Base-by-base conservation (phyloP, 108 stramenopile species). In the Schizochytrium sp. region DNA sequence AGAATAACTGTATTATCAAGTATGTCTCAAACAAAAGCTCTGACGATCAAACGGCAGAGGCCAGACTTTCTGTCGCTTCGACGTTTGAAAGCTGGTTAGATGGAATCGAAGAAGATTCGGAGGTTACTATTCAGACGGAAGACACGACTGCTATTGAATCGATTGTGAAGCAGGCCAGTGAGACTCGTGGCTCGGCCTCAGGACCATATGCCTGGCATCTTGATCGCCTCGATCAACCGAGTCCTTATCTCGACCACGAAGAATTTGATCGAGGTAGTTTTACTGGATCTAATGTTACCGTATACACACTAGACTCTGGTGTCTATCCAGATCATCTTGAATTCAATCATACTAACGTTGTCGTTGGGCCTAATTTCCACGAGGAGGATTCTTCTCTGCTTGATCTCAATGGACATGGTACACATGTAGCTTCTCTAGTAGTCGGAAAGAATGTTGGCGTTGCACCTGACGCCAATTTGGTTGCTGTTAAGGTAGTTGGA, bases 331-430 rank as follows among this genome's bases (percentile, higher is more conserved):
- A 12, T 4, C 72, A 72, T 41, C 42, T 41, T 4, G 72, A 72
- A 42, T 72, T 72, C 41, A 41, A 28, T 4, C 38, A 41, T 72
- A 8, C 72, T 7, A 72, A 41, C 72, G 72, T 41, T 4, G 15
- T 15, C 57, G 13, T 13, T 13, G 57, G 57, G 13, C 57, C 57
- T 15, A 15, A 58, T 15, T 72, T 72, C 72, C 28, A 42, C 87
- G 46, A 10, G 38, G 88, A 47, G 3, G 49, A 12, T 10, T 8
- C 13, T 8, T 12, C 72, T 72, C 44, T 46, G 19, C 3, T 40
- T 4, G 88, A 61, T 46, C 3, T 4, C 47, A 8, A 88, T n/a
- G 88, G 64, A 28, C 90, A 91, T 61, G 90, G 90, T 4, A 88
- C 90, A 4, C 90, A 91, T 87, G 59, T 61, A 46, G 53, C 88